A percentile compares a stretch with the other conserved stretches of the same genome.
Evolutionary conservation across 345 rosid species (phyloP).

Genomic region (Trapa incisa): DNA sequence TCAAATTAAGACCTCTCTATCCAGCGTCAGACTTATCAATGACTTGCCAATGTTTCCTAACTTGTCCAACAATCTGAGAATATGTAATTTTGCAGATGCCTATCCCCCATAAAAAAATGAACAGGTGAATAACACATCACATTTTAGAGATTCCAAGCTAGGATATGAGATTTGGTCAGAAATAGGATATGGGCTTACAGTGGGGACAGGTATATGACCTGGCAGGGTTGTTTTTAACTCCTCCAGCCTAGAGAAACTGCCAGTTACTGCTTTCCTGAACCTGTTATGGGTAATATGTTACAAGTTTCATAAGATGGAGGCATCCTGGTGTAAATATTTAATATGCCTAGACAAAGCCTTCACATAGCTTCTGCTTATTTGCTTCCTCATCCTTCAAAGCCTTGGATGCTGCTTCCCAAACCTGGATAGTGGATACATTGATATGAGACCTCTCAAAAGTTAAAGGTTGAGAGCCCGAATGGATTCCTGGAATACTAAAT

Average conservation of each 20-base stretch:
- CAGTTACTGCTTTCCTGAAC: slow-evolving; percentile 66
- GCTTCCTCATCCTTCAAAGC: slow-evolving; percentile 69
- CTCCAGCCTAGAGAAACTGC: slow-evolving; percentile 65
- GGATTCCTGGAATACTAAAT: background rate
- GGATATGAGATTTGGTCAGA: too few relatives aligned
- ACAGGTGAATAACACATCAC: background rate
- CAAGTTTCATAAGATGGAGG: background rate
- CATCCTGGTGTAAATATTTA: background rate
- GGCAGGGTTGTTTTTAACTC: slow-evolving; percentile 64
- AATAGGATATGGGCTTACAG: slow-evolving; percentile 23
- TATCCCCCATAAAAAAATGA: background rate
- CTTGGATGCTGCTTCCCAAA: slow-evolving; percentile 59
- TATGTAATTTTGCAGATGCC: background rate
- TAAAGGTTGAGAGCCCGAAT: background rate
- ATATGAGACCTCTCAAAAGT: background rate
- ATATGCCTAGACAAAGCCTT: slow-evolving; percentile 27
- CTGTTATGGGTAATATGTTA: slow-evolving; percentile 18
- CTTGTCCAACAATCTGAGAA: background rate
- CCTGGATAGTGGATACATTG: slow-evolving; percentile 18
- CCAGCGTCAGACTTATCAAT: background rate
- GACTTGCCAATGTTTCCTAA: background rate
- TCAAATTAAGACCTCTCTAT: background rate
- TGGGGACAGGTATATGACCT: slow-evolving; percentile 26
- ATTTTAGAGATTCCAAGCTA: background rate
- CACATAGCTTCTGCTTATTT: slow-evolving; percentile 65